A percentile compares a stretch with the other conserved stretches of the same genome.
Conservation (phyloP, 2,329 filamentous ascomycete genomes). For the Fusarium papillatum region DNA sequence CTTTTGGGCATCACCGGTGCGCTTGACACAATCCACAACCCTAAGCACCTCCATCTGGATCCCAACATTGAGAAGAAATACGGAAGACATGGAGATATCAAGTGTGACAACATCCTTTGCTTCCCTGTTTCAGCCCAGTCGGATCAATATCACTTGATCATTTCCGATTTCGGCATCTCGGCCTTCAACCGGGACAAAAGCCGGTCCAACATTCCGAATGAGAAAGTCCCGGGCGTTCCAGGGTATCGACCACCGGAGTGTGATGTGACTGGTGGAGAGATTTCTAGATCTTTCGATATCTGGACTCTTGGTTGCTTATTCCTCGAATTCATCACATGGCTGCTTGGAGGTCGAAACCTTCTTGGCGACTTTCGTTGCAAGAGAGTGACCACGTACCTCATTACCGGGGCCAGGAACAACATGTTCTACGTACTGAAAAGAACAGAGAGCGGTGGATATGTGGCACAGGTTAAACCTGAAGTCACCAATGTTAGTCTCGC, state of each 20-base stretch:
- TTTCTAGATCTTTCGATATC: constrained; percentile 21
- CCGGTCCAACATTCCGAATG: constrained; percentile 26
- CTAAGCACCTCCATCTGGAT: background rate
- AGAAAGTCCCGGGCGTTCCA: background rate
- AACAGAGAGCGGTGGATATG: background rate
- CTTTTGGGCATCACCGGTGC: constrained; percentile 14
- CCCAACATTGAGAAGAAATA: background rate
- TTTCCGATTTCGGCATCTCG: constrained; percentile 17
- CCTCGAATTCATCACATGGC: constrained; percentile 21
- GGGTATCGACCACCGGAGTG: constrained; percentile 22
- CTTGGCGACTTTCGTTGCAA: rapidly evolving
- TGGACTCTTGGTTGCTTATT: constrained; percentile 25
- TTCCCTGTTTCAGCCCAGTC: background rate
- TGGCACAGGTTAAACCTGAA: constrained; percentile 14
- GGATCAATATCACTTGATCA: background rate
- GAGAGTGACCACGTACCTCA: background rate
- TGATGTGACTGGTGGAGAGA: background rate
- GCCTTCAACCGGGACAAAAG: constrained; percentile 7
- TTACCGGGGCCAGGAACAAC: background rate
- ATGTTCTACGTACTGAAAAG: constrained; percentile 10
- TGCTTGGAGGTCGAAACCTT: constrained; percentile 4
- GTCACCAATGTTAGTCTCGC: constrained; percentile 9
- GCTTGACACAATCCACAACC: constrained; percentile 21
- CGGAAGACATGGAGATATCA: constrained; percentile 17
- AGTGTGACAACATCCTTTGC: constrained; percentile 25